phyloP scores from a whole-genome alignment of 2,329 filamentous ascomycete genomes.

The Fusarium illudens region DNA sequence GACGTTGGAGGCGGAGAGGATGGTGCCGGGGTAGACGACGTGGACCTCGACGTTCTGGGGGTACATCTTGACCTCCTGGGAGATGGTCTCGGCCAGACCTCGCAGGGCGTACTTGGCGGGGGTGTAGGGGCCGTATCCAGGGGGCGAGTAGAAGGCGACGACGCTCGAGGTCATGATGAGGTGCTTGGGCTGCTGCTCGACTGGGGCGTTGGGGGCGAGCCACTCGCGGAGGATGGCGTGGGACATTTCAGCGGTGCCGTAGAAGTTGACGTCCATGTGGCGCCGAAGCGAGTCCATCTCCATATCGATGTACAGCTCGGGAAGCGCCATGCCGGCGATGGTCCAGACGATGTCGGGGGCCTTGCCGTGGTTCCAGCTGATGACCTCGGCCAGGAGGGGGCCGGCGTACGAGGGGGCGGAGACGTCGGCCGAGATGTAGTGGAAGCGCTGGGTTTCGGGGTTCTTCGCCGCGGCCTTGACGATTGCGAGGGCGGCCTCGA shows the following conservation, averaged over 20 bases:
- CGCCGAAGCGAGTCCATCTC: constrained; percentile 70
- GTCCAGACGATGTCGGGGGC: constrained; percentile 91
- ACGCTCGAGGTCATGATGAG: constrained; percentile 88
- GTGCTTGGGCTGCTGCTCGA: constrained; percentile 68
- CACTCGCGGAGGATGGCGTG: constrained; percentile 80
- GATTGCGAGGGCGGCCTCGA: constrained; percentile 72
- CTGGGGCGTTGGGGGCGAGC: constrained; percentile 63
- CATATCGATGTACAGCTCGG: constrained; percentile 80
- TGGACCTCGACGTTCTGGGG: constrained; percentile 84
- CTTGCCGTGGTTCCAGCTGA: constrained; percentile 77
- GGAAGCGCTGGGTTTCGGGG: constrained; percentile 77
- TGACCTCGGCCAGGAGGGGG: constrained; percentile 75
- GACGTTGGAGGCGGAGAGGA: constrained; percentile 77
- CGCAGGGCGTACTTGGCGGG: constrained; percentile 88
- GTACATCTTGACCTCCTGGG: constrained; percentile 87
- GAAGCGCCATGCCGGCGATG: constrained; percentile 78
- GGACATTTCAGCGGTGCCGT: constrained; percentile 84
- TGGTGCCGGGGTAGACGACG: constrained; percentile 84
- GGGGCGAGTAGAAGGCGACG: constrained; percentile 76
- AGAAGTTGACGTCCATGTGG: constrained; percentile 96
- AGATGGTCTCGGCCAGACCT: constrained; percentile 81
- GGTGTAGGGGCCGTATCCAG: constrained; percentile 85
- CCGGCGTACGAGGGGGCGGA: constrained; percentile 73
- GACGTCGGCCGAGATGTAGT: constrained; percentile 85
- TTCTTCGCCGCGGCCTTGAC: constrained; percentile 73